Percentiles rank a stretch among this genome's conserved stretches.
These are phyloP conservation scores for Lodderomyces metapsilosis DNA, from an alignment of 1,139 yeast genomes.

Conservation along the genomic window DNA sequence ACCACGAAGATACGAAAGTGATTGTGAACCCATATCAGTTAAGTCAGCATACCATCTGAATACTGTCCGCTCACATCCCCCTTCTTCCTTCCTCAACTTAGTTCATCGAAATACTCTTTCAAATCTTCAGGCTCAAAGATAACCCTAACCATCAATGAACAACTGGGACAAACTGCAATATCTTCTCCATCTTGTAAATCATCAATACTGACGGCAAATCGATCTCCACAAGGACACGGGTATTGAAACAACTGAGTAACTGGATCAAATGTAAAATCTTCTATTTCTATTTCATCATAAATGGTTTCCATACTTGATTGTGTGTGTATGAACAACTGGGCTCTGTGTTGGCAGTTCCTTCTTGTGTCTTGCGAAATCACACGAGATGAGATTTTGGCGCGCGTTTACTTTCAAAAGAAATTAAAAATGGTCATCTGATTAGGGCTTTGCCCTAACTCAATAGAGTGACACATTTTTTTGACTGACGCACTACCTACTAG, in stretches of 20 bases:
- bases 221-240: conserved; percentile 98
- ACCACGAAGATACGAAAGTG: no score
- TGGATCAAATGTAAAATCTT: conserved; percentile 90
- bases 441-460: conserved; percentile 1
- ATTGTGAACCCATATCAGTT: no score
- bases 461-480: neutral
- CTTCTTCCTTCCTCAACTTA: conserved; percentile 1
- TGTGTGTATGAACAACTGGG: neutral
- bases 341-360: no score
- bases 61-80: no score
- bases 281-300: conserved; percentile 95
- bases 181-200: conserved; percentile 91
- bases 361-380: no score
- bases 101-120: conserved; percentile 31
- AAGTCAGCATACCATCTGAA: no score
- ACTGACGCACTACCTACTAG: neutral
- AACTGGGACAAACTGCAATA: conserved; percentile 94
- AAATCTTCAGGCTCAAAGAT: conserved; percentile 67
- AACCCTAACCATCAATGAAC: conserved; percentile 90
- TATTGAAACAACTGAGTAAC: conserved; percentile 78
- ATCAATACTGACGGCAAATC: conserved; percentile 80
- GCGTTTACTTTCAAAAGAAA: neutral
- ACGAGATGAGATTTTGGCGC: neutral
- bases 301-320: conserved; percentile 47
- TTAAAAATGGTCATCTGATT: neutral